Conservation (phyloP, 148 eudicot species). For the Mesembryanthemum crystallinum region DNA sequence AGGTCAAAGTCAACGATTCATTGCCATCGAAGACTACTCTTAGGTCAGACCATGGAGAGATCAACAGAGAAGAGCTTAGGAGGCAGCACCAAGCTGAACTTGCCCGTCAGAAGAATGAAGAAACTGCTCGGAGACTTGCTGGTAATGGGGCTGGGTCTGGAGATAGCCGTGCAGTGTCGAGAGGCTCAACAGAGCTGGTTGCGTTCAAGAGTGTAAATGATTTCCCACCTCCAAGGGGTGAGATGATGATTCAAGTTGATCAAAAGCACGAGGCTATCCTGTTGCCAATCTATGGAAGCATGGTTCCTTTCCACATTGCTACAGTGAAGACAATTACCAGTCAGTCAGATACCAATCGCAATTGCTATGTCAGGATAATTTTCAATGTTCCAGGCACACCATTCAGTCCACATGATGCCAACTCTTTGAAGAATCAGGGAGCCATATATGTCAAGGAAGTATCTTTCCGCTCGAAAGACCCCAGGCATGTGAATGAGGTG, state of each 20-base stretch:
- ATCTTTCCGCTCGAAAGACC: slow-evolving; percentile 85
- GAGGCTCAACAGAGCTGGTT: slow-evolving; percentile 56
- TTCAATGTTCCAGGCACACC: slow-evolving; percentile 86
- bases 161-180: slow-evolving; percentile 46
- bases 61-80: slow-evolving; percentile 75
- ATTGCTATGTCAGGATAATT: slow-evolving; percentile 68
- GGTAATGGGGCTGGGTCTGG: slow-evolving; percentile 59
- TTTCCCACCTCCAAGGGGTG: slow-evolving; percentile 76
- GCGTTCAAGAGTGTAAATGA: slow-evolving; percentile 89
- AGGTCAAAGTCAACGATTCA: slow-evolving; percentile 31
- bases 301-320: slow-evolving; percentile 88
- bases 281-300: slow-evolving; percentile 76
- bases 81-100: slow-evolving; percentile 94
- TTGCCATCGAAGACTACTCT: slow-evolving; percentile 68
- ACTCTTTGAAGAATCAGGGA: slow-evolving; percentile 60
- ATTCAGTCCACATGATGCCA: slow-evolving; percentile 67
- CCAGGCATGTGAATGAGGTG: slow-evolving; percentile 81
- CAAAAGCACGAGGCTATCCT: slow-evolving; percentile 81
- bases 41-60: slow-evolving; percentile 80
- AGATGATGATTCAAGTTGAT: slow-evolving; percentile 91
- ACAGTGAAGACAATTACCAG: slow-evolving; percentile 84
- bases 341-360: slow-evolving; percentile 86
- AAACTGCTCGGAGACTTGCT: slow-evolving; percentile 87
- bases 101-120: slow-evolving; percentile 95
- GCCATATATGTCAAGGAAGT: slow-evolving; percentile 79